phyloP scores from a whole-genome alignment of 768 basidiomycete species.

The Boletus reticuloceps region DNA sequence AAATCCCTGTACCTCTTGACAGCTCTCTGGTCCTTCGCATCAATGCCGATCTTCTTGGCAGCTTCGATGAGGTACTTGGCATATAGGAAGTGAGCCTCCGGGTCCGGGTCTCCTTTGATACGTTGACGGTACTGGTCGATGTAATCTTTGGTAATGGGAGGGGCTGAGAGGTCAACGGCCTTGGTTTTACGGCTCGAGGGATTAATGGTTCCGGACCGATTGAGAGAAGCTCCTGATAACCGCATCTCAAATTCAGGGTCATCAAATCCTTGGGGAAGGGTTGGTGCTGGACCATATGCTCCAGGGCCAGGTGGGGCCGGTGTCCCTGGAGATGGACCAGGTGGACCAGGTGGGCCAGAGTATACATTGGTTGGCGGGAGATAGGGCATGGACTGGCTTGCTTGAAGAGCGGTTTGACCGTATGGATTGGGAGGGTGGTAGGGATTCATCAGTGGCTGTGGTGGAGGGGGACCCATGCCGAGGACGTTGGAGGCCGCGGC shows the following conservation, averaged over 20 bases:
- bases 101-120: conserved; percentile 97
- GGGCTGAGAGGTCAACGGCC: conserved; percentile 76
- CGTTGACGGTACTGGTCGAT: conserved; percentile 97
- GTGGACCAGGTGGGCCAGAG: conserved; percentile 8
- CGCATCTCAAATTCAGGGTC: conserved; percentile 57
- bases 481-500: conserved; percentile 78
- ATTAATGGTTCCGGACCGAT: conserved; percentile 56
- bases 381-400: conserved; percentile 33
- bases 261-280: conserved; percentile 32
- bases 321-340: conserved; percentile 12
- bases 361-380: conserved; percentile 30
- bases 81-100: conserved; percentile 95
- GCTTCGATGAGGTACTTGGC: conserved; percentile 99
- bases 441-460: conserved; percentile 16
- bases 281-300: conserved; percentile 22
- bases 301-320: conserved; percentile 15
- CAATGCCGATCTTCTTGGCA: conserved; percentile 82
- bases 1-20: conserved; percentile 90
- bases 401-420: conserved; percentile 20
- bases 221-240: conserved; percentile 39
- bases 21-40: conserved; percentile 72
- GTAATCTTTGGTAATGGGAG: conserved; percentile 92
- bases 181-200: conserved; percentile 68
- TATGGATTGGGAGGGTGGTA: conserved; percentile 25
- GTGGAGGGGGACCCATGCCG: conserved; percentile 64